Conservation (phyloP, 2,329 filamentous ascomycete species). For the Tolypocladium pustulatum region DNA sequence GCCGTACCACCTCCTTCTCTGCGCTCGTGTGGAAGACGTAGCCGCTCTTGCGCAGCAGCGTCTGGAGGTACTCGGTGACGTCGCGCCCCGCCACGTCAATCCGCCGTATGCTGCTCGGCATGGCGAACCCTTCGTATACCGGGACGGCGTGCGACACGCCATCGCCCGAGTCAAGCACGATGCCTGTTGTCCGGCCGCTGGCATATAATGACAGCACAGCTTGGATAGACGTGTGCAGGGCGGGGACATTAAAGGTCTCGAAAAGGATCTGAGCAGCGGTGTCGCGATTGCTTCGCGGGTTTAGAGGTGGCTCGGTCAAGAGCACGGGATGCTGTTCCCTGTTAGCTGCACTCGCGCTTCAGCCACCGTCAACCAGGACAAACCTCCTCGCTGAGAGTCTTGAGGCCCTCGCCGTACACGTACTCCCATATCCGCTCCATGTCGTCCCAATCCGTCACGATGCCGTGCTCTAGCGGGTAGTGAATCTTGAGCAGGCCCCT, state of each 20-base stretch:
- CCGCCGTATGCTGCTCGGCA: slow-evolving; percentile 86
- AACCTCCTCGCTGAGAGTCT: slow-evolving; percentile 94
- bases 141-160: slow-evolving; percentile 96
- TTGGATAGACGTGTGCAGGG: slow-evolving; percentile 93
- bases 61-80: slow-evolving; percentile 91
- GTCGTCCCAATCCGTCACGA: slow-evolving; percentile 98
- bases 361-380: slow-evolving; percentile 2
- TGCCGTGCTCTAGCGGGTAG: slow-evolving; percentile 93
- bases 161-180: slow-evolving; percentile 90
- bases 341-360: slow-evolving; percentile 7
- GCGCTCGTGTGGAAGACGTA: slow-evolving; percentile 96
- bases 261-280: slow-evolving; percentile 96
- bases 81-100: slow-evolving; percentile 96
- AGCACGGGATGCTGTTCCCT: slow-evolving; percentile 72
- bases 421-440: slow-evolving; percentile 99
- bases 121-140: slow-evolving; percentile 95
- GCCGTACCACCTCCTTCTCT: slow-evolving; percentile 95
- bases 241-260: slow-evolving; percentile 97
- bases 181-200: slow-evolving; percentile 88
- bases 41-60: slow-evolving; percentile 80
- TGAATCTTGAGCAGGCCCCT: slow-evolving; percentile 89
- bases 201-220: slow-evolving; percentile 93
- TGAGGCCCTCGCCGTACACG: slow-evolving; percentile 90
- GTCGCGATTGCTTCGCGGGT: slow-evolving; percentile 91
- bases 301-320: slow-evolving; percentile 89